These are phyloP conservation scores for Candida saitoana DNA, from an alignment of 805 yeast species.

Conservation along the genomic window DNA sequence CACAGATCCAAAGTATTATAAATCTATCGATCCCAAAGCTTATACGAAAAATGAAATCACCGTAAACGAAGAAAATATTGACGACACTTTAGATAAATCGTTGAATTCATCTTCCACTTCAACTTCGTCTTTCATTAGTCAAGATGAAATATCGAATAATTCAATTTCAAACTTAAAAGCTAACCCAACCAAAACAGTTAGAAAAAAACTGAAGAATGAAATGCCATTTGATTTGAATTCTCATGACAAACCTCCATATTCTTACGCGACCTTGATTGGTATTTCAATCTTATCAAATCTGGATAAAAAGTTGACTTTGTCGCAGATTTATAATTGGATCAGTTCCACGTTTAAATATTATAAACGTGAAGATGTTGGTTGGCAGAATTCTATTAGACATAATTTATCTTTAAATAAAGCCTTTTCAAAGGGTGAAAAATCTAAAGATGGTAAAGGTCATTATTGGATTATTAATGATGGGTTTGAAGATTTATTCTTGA, in stretches of 20 bases:
- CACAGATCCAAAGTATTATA: neutral
- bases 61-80: neutral
- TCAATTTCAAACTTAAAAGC: neutral
- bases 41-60: neutral
- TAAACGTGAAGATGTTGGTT: constrained; percentile 80
- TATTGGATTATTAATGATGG: constrained; percentile 91
- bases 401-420: constrained; percentile 91
- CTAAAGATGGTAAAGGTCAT: constrained; percentile 87
- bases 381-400: constrained; percentile 98
- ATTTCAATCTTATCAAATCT: constrained; percentile 87
- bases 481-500: constrained; percentile 73
- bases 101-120: neutral
- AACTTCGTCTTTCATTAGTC: neutral
- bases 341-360: constrained; percentile 80
- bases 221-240: constrained; percentile 45
- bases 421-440: constrained; percentile 83
- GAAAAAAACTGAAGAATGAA: constrained; percentile 28
- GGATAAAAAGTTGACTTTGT: constrained; percentile 36
- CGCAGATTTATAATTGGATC: constrained; percentile 89
- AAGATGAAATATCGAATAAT: neutral
- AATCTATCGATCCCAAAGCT: neutral
- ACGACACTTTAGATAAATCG: neutral
- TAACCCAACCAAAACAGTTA: neutral
- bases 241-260: constrained; percentile 82
- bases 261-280: constrained; percentile 90